Percentiles rank a stretch among this genome's conserved stretches.
These are phyloP conservation scores for Urochloa ruziziensis DNA, from an alignment of 176 grass and related monocot species.

Conservation along the genomic window DNA sequence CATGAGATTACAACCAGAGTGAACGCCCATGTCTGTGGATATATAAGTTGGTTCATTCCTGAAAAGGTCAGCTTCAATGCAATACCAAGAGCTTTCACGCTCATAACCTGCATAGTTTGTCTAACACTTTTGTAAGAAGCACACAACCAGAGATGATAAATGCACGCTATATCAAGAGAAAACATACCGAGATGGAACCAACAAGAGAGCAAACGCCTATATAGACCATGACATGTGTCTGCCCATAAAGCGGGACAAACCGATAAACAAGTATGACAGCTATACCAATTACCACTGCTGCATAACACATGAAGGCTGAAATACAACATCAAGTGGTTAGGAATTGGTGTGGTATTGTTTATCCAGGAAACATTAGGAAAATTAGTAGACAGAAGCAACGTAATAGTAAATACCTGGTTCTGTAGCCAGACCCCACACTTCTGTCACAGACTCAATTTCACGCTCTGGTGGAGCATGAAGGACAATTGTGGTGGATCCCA, in stretches of 20 bases:
- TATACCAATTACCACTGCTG: slow-evolving; percentile 49
- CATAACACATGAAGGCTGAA: slow-evolving; percentile 76
- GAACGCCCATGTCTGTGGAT: slow-evolving; percentile 81
- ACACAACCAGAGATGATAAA: slow-evolving; percentile 1
- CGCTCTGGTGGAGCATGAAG: slow-evolving; percentile 81
- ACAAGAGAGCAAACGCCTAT: slow-evolving; percentile 91
- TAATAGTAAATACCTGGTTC: slow-evolving; percentile 69
- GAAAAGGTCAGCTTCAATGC: slow-evolving; percentile 89
- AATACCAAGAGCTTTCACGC: slow-evolving; percentile 90
- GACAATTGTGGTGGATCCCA: slow-evolving; percentile 86
- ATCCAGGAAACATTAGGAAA: slow-evolving; percentile 2
- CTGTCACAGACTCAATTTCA: slow-evolving; percentile 68
- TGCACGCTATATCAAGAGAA: not conserved
- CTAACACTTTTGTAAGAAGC: not conserved
- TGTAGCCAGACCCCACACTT: slow-evolving; percentile 88
- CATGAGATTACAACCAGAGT: slow-evolving; percentile 62
- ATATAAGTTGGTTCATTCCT: slow-evolving; percentile 72
- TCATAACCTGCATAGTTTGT: slow-evolving; percentile 69
- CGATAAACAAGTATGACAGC: slow-evolving; percentile 58
- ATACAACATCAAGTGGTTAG: slow-evolving; percentile 9
- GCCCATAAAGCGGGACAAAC: slow-evolving; percentile 74
- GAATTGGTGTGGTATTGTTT: not conserved
- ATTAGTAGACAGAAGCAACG: not conserved
- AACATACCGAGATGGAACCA: slow-evolving; percentile 75
- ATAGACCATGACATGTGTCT: slow-evolving; percentile 91